Percentiles rank a stretch among this genome's conserved stretches.
Evolutionary conservation across 306 rosid species (phyloP).

Genomic region (Trifolium pratense): DNA sequence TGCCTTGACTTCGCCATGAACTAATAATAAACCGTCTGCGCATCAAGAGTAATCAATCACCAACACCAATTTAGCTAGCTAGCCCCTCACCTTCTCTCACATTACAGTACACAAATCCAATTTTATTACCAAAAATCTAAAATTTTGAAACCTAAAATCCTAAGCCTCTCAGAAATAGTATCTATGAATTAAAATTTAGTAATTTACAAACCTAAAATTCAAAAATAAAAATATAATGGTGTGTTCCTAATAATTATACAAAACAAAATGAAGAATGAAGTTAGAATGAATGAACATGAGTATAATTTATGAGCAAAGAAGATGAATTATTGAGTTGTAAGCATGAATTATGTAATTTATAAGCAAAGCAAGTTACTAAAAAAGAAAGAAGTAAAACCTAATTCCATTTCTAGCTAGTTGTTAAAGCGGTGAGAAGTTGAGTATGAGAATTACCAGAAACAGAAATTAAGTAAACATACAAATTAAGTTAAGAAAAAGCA

Average conservation of each 20-base stretch:
- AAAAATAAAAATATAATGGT: neutral
- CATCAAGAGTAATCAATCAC: neutral
- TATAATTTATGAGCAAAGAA: conserved; percentile 12
- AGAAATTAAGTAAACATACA: neutral
- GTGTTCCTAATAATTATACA: neutral
- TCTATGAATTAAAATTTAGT: neutral
- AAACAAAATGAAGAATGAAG: neutral
- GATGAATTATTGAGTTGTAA: conserved; percentile 30
- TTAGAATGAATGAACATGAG: neutral
- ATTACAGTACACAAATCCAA: conserved; percentile 29
- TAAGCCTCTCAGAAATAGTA: conserved; percentile 29
- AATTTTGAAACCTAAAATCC: neutral
- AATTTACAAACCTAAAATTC: conserved; percentile 29
- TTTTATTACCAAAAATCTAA: neutral
- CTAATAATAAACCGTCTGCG: conserved; percentile 52
- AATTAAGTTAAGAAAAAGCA: conserved; percentile 6
- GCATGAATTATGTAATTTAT: conserved; percentile 30
- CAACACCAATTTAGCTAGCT: conserved; percentile 28
- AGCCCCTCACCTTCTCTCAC: conserved; percentile 2
- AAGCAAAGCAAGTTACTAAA: conserved; percentile 16
- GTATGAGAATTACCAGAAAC: conserved; percentile 32
- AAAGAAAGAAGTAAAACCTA: conserved; percentile 39
- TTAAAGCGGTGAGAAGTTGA: conserved; percentile 14
- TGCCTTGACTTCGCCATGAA: conserved; percentile 76
- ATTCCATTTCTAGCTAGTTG: conserved; percentile 22